phyloP scores from a whole-genome alignment of 2,329 filamentous ascomycete species.

The Dactylonectria macrodidyma region DNA sequence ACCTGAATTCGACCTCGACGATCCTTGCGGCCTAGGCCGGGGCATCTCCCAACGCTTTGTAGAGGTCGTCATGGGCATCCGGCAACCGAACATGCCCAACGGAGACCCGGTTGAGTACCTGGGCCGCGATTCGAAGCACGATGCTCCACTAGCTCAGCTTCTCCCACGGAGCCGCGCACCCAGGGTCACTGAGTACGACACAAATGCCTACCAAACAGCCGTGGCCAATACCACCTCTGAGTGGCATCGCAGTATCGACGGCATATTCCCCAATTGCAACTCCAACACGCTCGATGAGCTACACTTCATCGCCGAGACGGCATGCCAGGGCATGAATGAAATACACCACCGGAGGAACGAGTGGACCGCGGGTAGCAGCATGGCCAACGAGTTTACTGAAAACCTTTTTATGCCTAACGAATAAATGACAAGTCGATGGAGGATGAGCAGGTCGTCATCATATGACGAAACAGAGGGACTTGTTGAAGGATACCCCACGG shows the following conservation, averaged over 20 bases:
- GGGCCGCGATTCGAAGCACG: slow-evolving; percentile 46
- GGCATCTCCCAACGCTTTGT: slow-evolving; percentile 63
- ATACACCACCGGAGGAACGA: slow-evolving; percentile 55
- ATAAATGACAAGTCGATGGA: not conserved
- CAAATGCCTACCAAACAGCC: slow-evolving; percentile 55
- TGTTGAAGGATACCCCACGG: not conserved
- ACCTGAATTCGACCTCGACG: slow-evolving; percentile 58
- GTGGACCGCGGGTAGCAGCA: slow-evolving; percentile 47
- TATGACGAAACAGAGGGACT: not conserved
- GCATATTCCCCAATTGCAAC: slow-evolving; percentile 61
- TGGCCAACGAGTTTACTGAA: slow-evolving; percentile 52
- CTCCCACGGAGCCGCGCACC: slow-evolving; percentile 43
- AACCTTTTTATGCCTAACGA: slow-evolving; percentile 42
- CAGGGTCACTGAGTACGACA: slow-evolving; percentile 53
- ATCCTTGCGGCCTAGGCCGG: slow-evolving; percentile 59
- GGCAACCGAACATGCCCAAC: slow-evolving; percentile 53
- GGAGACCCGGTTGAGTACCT: slow-evolving; percentile 55
- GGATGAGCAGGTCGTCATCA: not conserved
- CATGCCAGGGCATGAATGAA: slow-evolving; percentile 60
- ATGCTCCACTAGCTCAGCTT: slow-evolving; percentile 46
- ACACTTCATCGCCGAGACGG: slow-evolving; percentile 61
- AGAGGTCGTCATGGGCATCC: slow-evolving; percentile 59
- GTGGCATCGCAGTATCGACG: slow-evolving; percentile 61
- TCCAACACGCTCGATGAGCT: slow-evolving; percentile 60
- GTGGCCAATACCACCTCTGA: slow-evolving; percentile 58